A percentile compares a stretch with the other conserved stretches of the same genome.
These are phyloP conservation scores for Aechmea fasciata DNA, from an alignment of 176 grass and related monocot genomes.

Conservation along the genomic window DNA sequence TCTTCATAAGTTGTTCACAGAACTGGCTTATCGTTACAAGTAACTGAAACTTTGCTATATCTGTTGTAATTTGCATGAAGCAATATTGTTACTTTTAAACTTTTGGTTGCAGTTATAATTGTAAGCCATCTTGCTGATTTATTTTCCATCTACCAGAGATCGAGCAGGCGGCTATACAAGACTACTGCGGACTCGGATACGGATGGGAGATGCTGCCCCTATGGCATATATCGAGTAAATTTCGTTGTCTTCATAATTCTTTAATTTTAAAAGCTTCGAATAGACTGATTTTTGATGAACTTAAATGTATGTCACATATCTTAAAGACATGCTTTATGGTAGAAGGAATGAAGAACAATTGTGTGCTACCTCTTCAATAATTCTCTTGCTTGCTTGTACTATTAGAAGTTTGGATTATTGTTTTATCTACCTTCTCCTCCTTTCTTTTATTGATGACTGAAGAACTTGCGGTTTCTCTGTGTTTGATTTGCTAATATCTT, in stretches of 20 bases:
- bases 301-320: background rate
- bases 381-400: too few species aligned
- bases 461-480: too few species aligned
- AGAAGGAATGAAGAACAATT: too few species aligned
- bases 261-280: background rate
- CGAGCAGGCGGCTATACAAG: constrained; percentile 82
- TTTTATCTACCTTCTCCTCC: too few species aligned
- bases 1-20: constrained; percentile 89
- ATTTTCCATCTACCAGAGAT: constrained; percentile 29
- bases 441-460: too few species aligned
- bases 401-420: too few species aligned
- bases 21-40: constrained; percentile 86
- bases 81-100: background rate
- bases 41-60: constrained; percentile 19
- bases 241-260: constrained; percentile 21
- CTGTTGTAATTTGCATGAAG: background rate
- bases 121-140: background rate
- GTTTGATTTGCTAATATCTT: too few species aligned
- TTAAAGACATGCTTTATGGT: background rate
- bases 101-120: background rate
- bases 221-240: constrained; percentile 95
- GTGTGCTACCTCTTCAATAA: too few species aligned
- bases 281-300: background rate
- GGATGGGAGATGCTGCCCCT: constrained; percentile 75
- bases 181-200: constrained; percentile 66